These are phyloP conservation scores for Elongisporangium senticosum DNA, from an alignment of 352 stramenopile genomes.

Conservation along the genomic window DNA sequence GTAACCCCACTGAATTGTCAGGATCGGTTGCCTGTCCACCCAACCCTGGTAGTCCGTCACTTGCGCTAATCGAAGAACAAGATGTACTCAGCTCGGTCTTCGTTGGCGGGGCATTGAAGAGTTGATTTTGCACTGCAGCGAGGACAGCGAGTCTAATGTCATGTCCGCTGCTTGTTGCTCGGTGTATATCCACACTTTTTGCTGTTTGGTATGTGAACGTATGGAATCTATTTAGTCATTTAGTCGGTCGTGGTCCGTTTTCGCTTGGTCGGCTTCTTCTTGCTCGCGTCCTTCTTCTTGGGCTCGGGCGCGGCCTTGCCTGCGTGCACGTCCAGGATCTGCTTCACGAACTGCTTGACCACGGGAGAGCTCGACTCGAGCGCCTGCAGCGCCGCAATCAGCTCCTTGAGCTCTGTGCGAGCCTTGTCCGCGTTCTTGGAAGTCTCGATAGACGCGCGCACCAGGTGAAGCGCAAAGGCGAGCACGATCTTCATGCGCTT, in stretches of 20 bases:
- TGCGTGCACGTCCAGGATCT: conserved; percentile 36
- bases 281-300: conserved; percentile 21
- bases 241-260: conserved; percentile 2
- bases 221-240: neutral
- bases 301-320: conserved; percentile 7
- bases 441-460: conserved; percentile 17
- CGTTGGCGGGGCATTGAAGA: too few relatives aligned
- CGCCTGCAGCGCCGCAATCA: conserved; percentile 36
- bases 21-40: too few relatives aligned
- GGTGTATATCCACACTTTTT: neutral
- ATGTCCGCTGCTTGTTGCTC: too few relatives aligned
- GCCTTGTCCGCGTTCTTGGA: conserved; percentile 14
- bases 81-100: too few relatives aligned
- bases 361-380: conserved; percentile 61
- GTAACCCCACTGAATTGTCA: too few relatives aligned
- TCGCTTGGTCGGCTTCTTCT: conserved; percentile 13
- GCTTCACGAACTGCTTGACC: conserved; percentile 67
- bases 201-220: neutral
- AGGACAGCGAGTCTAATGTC: too few relatives aligned
- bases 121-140: too few relatives aligned
- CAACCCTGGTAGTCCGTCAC: too few relatives aligned
- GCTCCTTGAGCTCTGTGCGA: conserved; percentile 18
- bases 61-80: too few relatives aligned
- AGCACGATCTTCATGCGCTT: conserved; percentile 75
- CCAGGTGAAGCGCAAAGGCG: conserved; percentile 56